Evolutionary conservation across 2,329 filamentous ascomycete genomes (phyloP), one percentile per base, ranked within the genome.

Genomic region (Proliferodiscus dingleyae): DNA sequence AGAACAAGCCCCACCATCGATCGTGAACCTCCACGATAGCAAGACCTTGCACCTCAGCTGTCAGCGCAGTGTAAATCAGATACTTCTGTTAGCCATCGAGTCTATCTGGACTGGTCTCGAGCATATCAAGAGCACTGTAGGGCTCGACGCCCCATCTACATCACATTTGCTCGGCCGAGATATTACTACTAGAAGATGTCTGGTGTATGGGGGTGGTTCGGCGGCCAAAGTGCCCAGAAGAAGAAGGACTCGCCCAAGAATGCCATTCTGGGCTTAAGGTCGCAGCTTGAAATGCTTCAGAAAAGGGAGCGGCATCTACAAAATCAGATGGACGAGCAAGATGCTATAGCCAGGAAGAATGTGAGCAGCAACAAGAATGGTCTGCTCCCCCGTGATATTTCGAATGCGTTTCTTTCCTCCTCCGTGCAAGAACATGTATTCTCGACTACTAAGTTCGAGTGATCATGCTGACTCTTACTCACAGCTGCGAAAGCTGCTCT

Each of bases 161-260:
- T 48, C 33, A 30, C 47, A 41, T 39, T 23, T 44, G 29, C 46
- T 44, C 32, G 43, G 34, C 36, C 47, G 40, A 22, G 39, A 43
- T 42, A 40, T 44, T 45, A 34, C 48, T 38, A 42, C 41, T 50
- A 48, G 61, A 73, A 60, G 54, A 83, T 83, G 80, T 83, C 74
- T 53, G 73, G 74, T 53, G 79, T 87, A 71, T 87, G 87, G 85
- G 81, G 85, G 71, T 96, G 90, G 89, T 95, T 96, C 67, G 89
- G 91, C 69, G 89, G 89, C 62, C 80, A 79, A 56, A 79, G 80
- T 61, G 83, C 83, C 59, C 83, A 89, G 71, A 88, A 89, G 77
- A 83, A 84, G 72, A 95, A 94, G 73, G 89, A 96, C 71, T 85
- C 82, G 50, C 89, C 93, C 47, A 98, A 98, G 78, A 93, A 95